Conservation (phyloP, 106 monocot species). For the Chionographis japonica region DNA sequence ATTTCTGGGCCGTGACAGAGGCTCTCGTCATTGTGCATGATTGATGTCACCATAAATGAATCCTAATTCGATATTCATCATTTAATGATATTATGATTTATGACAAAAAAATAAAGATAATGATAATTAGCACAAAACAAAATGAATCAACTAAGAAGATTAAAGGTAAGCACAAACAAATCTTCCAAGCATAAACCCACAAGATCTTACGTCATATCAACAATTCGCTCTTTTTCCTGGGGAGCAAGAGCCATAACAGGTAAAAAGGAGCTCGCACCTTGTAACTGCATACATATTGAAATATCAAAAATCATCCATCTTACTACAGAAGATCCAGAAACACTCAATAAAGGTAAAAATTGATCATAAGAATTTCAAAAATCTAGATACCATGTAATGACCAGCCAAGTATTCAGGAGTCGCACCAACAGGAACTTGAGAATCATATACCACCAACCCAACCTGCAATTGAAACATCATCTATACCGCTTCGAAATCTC, state of each 20-base stretch:
- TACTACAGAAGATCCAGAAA: not conserved
- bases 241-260: conserved; percentile 99
- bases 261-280: conserved; percentile 95
- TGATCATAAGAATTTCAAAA: not conserved
- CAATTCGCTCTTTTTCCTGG: conserved; percentile 90
- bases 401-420: conserved; percentile 95
- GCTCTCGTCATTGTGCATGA: too few species aligned
- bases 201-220: conserved; percentile 95
- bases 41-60: too few species aligned
- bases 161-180: not conserved
- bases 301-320: not conserved
- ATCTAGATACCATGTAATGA: conserved; percentile 73
- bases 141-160: not conserved
- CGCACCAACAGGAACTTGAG: conserved; percentile 86
- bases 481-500: not conserved
- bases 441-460: conserved; percentile 89
- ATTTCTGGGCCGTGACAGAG: too few species aligned
- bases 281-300: conserved; percentile 46
- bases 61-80: too few species aligned
- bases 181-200: not conserved
- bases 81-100: too few species aligned
- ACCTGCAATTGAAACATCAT: conserved; percentile 43
- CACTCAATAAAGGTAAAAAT: not conserved
- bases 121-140: too few species aligned
- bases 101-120: too few species aligned